Evolutionary conservation across 176 grass and related monocot species (phyloP), one percentile per base, ranked within the genome.

Genomic region (Themeda triandra): DNA sequence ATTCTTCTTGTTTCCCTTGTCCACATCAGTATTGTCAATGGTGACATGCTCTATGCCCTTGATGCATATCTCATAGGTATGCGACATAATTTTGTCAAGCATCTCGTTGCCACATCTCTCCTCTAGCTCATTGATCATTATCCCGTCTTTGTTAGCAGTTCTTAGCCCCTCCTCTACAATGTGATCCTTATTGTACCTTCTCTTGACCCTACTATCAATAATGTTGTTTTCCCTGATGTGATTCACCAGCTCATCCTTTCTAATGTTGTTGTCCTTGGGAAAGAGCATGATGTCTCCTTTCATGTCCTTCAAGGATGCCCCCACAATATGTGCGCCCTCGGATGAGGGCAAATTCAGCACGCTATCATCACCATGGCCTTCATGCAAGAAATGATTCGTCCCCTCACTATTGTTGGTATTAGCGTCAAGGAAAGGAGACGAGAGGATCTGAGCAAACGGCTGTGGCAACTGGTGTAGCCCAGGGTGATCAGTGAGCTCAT

Each of bases 371-470:
- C 39, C 39, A 41, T 41, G 8, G 10, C 39, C 39, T 41, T 41
- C 9, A 9, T 41, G 1, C 39, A 41, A 41, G 39, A 41, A 9
- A 10, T 10, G 9, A 1, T 9, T 41, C 9, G 39, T 8, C 9
- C 39, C 39, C 39, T 41, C 9, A 9, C 2, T 3, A 9, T 10
- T 41, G 39, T 10, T 41, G 39, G 36, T 17, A 42, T 84, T 24
- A 2, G 5, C 0, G 19, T 3, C 17, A 27, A 51, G 79, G 17
- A 30, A 36, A 69, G 15, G 21, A 14, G 45, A 48, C 7, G 40
- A 68, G 63, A 84, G 63, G 31, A 90, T 90, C 56, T 87, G 73
- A 44, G 40, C 27, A 25, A 87, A 90, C 21, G 84, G 80, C 49
- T 84, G 81, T 37, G 80, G 84, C 0, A 35, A 80, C 53, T 82